These are phyloP conservation scores for Aureobasidium zeae DNA, from an alignment of 2,329 filamentous ascomycete species.

Conservation along the genomic window DNA sequence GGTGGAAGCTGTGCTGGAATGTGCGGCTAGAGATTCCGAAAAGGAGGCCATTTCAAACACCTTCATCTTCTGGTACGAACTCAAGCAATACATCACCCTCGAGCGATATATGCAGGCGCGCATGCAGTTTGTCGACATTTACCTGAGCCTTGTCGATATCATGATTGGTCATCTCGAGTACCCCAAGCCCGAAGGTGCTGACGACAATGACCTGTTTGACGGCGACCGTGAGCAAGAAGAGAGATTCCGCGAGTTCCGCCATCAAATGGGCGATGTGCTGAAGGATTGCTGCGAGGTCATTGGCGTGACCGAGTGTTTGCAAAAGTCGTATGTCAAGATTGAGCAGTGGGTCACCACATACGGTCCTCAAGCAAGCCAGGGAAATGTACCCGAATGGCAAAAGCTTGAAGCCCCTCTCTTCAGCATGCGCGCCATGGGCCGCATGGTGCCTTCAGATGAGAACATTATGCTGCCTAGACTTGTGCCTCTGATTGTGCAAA, in stretches of 20 bases:
- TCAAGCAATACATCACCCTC: constrained; percentile 90
- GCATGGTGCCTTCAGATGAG: constrained; percentile 89
- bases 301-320: constrained; percentile 81
- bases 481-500: constrained; percentile 86
- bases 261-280: constrained; percentile 93
- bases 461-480: constrained; percentile 78
- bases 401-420: constrained; percentile 91
- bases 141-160: constrained; percentile 82
- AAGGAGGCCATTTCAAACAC: constrained; percentile 88
- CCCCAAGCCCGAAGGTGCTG: constrained; percentile 62
- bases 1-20: constrained; percentile 88
- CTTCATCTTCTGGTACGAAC: constrained; percentile 96
- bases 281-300: constrained; percentile 97
- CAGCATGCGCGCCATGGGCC: constrained; percentile 88
- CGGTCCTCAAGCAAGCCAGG: constrained; percentile 61
- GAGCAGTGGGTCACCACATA: constrained; percentile 82
- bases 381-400: constrained; percentile 87
- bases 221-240: constrained; percentile 94
- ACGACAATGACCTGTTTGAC: constrained; percentile 79
- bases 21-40: constrained; percentile 76
- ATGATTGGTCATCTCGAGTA: constrained; percentile 87
- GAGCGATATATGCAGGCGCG: constrained; percentile 82
- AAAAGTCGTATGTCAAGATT: constrained; percentile 78
- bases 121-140: constrained; percentile 67
- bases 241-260: constrained; percentile 91